phyloP scores from a whole-genome alignment of 495 filamentous ascomycete genomes.

The Xylaria venustula region DNA sequence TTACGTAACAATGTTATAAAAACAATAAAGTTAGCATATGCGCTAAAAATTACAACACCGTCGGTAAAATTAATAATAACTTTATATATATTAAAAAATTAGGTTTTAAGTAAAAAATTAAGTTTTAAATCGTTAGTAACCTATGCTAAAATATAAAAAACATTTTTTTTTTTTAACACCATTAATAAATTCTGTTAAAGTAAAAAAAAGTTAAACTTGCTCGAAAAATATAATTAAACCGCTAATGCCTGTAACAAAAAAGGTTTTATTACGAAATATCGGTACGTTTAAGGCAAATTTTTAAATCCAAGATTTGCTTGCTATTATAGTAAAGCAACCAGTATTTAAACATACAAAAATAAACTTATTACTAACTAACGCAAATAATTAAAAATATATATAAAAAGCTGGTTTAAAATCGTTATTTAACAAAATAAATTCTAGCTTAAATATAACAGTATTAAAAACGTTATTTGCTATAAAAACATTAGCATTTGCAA shows the following conservation, averaged over 20 bases:
- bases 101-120: not conserved
- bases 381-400: not conserved
- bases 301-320: not conserved
- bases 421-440: not conserved
- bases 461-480: not conserved
- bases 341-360: not conserved
- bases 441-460: not conserved
- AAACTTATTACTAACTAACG: not conserved
- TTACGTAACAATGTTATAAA: not conserved
- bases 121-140: not conserved
- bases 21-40: not conserved
- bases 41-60: not conserved
- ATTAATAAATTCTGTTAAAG: not conserved
- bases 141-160: not conserved
- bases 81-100: constrained; percentile 8
- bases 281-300: too few relatives aligned
- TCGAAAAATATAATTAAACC: not conserved
- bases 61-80: constrained; percentile 1
- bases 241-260: not conserved
- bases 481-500: not conserved
- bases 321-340: not conserved
- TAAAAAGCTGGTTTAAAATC: not conserved
- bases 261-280: not conserved
- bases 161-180: not conserved
- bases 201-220: not conserved